Conservation (phyloP, 2,329 filamentous ascomycete species). For the Blumeria hordei region DNA sequence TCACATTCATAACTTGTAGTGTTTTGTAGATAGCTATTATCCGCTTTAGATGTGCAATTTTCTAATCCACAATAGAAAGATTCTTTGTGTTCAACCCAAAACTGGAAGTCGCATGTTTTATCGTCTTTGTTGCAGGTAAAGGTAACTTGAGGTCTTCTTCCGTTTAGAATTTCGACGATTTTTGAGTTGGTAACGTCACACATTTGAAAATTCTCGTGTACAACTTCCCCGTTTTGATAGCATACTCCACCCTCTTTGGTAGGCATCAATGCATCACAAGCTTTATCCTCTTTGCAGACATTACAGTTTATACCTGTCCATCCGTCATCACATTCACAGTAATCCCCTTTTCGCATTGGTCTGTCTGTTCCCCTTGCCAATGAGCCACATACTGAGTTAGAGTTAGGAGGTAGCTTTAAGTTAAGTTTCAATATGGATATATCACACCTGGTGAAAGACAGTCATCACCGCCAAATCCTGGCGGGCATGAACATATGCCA, state of each 20-base stretch:
- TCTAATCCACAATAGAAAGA: constrained; percentile 90
- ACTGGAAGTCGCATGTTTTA: constrained; percentile 80
- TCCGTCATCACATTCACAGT: constrained; percentile 72
- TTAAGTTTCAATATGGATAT: neutral
- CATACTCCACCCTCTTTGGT: constrained; percentile 63
- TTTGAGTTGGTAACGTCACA: constrained; percentile 93
- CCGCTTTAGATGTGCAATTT: constrained; percentile 49
- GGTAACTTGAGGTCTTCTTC: constrained; percentile 74
- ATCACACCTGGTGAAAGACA: constrained; percentile 54
- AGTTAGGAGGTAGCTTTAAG: constrained; percentile 4
- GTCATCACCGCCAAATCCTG: constrained; percentile 84
- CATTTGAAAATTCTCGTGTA: constrained; percentile 92
- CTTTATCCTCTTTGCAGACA: constrained; percentile 63
- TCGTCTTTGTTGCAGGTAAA: constrained; percentile 66
- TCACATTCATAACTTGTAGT: constrained; percentile 68
- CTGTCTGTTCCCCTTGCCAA: constrained; percentile 60
- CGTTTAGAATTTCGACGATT: constrained; percentile 67
- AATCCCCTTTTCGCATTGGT: constrained; percentile 42
- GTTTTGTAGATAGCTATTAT: constrained; percentile 47
- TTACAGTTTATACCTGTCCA: constrained; percentile 98
- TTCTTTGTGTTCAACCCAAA: constrained; percentile 85
- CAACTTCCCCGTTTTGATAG: constrained; percentile 71
- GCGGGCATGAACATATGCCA: constrained; percentile 77
- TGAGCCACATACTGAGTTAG: constrained; percentile 49
- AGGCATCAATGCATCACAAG: constrained; percentile 74